These are phyloP conservation scores for Mycena galericulata DNA, from an alignment of 768 basidiomycete species.

Conservation along the genomic window DNA sequence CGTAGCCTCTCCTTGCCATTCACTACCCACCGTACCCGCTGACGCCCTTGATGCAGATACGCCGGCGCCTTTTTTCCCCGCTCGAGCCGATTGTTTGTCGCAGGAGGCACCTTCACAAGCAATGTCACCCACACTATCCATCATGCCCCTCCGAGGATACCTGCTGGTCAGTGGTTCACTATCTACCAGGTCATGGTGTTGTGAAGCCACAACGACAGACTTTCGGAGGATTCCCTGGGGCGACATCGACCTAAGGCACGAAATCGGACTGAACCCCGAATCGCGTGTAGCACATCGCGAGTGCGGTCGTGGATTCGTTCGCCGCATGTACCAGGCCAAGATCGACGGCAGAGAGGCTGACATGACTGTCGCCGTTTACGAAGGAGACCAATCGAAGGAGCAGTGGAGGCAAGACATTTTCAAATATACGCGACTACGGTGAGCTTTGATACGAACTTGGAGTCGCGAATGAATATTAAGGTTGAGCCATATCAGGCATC, in stretches of 20 bases:
- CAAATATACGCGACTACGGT: background rate
- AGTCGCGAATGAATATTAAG: too few relatives aligned
- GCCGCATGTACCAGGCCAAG: background rate
- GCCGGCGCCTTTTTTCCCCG: background rate
- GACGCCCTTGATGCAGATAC: background rate
- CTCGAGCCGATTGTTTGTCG: background rate
- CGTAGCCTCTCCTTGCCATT: too few relatives aligned
- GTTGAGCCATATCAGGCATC: slow-evolving; percentile 1
- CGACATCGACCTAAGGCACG: slow-evolving; percentile 2
- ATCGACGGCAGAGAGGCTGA: background rate
- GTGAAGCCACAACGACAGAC: background rate
- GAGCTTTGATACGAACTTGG: background rate
- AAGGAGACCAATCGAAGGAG: slow-evolving; percentile 4
- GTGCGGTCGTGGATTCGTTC: background rate
- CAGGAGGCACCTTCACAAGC: background rate
- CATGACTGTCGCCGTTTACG: slow-evolving; percentile 10
- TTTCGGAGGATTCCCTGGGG: background rate
- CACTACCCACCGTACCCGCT: background rate
- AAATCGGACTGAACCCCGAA: background rate
- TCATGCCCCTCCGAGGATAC: background rate
- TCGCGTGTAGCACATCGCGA: background rate
- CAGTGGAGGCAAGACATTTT: background rate
- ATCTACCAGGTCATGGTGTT: background rate
- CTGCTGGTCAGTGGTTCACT: background rate
- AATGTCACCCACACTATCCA: background rate